phyloP scores from a whole-genome alignment of 2,329 filamentous ascomycete species.

The Colletotrichum sp. region DNA sequence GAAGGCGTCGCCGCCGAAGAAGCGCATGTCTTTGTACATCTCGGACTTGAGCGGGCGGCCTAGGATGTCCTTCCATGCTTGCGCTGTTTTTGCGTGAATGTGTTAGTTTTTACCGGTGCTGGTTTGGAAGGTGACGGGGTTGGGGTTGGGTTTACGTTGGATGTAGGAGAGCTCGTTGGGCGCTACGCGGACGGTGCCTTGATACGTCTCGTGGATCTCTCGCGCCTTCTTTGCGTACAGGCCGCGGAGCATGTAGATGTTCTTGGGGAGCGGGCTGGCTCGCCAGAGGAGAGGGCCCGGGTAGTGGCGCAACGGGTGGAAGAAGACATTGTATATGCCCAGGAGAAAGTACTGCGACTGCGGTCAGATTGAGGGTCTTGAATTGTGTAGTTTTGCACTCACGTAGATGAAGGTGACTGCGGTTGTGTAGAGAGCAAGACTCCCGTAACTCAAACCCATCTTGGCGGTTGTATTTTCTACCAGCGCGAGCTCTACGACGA shows the following conservation, averaged over 20 bases:
- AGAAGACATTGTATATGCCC: constrained; percentile 34
- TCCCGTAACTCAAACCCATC: background rate
- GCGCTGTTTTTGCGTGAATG: constrained; percentile 17
- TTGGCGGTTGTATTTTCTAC: background rate
- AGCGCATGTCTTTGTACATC: constrained; percentile 14
- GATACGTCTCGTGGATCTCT: constrained; percentile 26
- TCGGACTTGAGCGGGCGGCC: constrained; percentile 13
- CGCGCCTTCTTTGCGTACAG: constrained; percentile 1
- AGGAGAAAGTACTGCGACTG: background rate
- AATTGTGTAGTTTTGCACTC: background rate
- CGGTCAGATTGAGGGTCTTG: background rate
- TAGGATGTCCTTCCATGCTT: constrained; percentile 20
- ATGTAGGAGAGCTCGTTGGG: constrained; percentile 45
- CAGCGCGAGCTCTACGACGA: background rate
- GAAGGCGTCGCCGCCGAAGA: constrained; percentile 17
- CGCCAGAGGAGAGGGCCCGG: constrained; percentile 30
- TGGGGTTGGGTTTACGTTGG: background rate
- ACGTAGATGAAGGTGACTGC: background rate
- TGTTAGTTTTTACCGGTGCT: background rate
- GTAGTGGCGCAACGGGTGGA: constrained; percentile 36
- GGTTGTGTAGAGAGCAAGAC: background rate
- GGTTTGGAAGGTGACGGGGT: background rate
- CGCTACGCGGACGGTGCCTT: constrained; percentile 40
- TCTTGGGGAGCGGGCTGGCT: constrained; percentile 11
- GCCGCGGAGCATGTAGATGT: background rate